These are phyloP conservation scores for Dictyostelium intermedium DNA, from an alignment of 78 protist species.

Conservation along the genomic window DNA sequence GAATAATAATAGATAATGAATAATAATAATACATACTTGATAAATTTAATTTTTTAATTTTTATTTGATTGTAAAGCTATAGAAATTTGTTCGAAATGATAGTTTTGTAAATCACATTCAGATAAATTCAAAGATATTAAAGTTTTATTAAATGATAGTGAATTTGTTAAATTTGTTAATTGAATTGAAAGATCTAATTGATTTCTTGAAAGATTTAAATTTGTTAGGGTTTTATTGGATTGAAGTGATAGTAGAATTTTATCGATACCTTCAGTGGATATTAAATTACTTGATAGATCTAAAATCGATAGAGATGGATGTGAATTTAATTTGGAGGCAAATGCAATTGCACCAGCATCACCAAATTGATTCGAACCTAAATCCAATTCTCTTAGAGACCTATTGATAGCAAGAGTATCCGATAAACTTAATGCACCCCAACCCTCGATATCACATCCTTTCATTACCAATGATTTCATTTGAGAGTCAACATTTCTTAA, in stretches of 20 bases:
- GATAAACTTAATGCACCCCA: constrained; percentile 55
- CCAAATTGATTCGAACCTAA: constrained; percentile 1
- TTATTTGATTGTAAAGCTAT: neutral
- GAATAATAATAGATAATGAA: no score
- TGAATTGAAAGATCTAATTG: neutral
- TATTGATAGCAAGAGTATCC: constrained; percentile 3
- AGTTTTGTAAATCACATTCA: neutral
- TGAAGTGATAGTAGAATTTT: neutral
- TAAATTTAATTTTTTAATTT: neutral
- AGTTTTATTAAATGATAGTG: neutral
- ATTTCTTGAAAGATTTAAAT: constrained; percentile 25
- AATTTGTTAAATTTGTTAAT: neutral
- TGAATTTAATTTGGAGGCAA: neutral
- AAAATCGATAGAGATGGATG: neutral
- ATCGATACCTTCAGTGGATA: neutral
- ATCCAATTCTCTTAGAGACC: constrained; percentile 8
- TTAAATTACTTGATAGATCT: constrained; percentile 23
- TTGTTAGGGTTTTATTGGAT: neutral
- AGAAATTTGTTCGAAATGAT: neutral
- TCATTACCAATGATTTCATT: neutral
- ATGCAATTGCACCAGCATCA: neutral
- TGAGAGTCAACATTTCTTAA: neutral
- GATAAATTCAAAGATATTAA: neutral
- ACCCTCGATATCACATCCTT: constrained; percentile 44
- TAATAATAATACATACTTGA: neutral